Base-by-base conservation (phyloP, 2,329 filamentous ascomycete species). In the Verticillium tricorpus region DNA sequence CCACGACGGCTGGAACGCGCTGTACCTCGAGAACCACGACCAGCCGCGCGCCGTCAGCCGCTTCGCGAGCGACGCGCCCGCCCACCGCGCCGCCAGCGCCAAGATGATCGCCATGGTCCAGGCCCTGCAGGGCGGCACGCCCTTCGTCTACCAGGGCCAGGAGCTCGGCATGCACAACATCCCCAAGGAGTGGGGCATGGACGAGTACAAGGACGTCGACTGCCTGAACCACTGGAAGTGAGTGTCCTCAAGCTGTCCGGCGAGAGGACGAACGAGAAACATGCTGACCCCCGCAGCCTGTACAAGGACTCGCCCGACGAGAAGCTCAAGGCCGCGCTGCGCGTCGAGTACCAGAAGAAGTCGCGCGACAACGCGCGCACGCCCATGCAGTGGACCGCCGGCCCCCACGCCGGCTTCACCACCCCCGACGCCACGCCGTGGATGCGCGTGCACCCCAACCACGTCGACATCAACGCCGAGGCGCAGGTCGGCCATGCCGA, bases 131-230 rank as follows among this genome's bases (percentile, higher is more conserved):
- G 79, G 83, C 2, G 88, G 87, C 17, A 89, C 88, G 0, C 78
- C 86, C 0, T 90, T 88, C 68, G 74, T 90, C n/a, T 90, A 89
- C 69, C 87, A 90, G 70, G 88, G 88, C 14, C 86, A 90, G 69
- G 88, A 90, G 72, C 78, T 90, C 37, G 88, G 86, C 19, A 89
- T 89, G 83, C 77, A 81, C 37, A 89, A 89, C 67, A 79, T 88
- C 22, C 87, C 88, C 2, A 73, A 74, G 11, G 77, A 80, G 5
- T 89, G 88, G 85, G 74, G 75, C 1, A 84, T 89, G 59, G 77
- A 84, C 3, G 84, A 89, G 66, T 93, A 91, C 74, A 85, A 87
- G 70, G 89, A 92, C 65, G 80, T 92, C 45, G 83, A 88, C 63
- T 81, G 77, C 19, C 67, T 83, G n/a, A 83, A 81, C 61, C 77